Base-by-base conservation (phyloP, 768 basidiomycete genomes). In the Mycena crocata region DNA sequence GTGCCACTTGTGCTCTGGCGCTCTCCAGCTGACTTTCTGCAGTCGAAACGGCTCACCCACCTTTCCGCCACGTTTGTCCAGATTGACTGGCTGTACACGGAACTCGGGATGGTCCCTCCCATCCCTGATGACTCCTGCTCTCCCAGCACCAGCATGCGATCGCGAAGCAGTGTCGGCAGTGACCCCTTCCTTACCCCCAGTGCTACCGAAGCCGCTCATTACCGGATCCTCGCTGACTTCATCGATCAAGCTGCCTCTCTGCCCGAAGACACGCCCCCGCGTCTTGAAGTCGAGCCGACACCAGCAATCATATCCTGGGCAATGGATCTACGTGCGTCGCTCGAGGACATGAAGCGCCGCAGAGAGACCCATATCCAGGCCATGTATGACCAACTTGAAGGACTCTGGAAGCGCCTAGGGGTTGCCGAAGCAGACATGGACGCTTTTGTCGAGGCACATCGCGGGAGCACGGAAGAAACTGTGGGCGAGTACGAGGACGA, bases 341-440 rank as follows among this genome's bases (percentile, higher is more conserved):
- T 98, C 60, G 89, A 90, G 64, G 90, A 92, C 17, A 82, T 89
- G 55, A 95, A 95, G 78, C 84, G 86, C 39, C 81, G 86, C 32
- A 86, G 96, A 15, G 95, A 97, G 73, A 80, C 87, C 1, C 89
- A 91, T 69, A 98, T 99, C 32, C 97, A 99, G 76, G 86, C 90
- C 0, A 91, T 98, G 84, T 99, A 96, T 74, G 95, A 99, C 77
- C 90, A 95, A 68, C 85, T 99, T 1, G 96, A 97, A 75, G 89
- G 89, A 0, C 85, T 99, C 4, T 99, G 97, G 97, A 86, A 85
- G 64, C 81, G 96, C 61, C 84, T 99, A 64, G 96, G 94, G 17
- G 89, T 97, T 6, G 77, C 85, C 0, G 93, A 96, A 51, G 79
- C 78, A 0, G 91, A 91, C 48, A 95, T 96, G 88, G 95, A 99